Conservation (phyloP, 495 filamentous ascomycete genomes). For the Penicillium roqueforti region DNA sequence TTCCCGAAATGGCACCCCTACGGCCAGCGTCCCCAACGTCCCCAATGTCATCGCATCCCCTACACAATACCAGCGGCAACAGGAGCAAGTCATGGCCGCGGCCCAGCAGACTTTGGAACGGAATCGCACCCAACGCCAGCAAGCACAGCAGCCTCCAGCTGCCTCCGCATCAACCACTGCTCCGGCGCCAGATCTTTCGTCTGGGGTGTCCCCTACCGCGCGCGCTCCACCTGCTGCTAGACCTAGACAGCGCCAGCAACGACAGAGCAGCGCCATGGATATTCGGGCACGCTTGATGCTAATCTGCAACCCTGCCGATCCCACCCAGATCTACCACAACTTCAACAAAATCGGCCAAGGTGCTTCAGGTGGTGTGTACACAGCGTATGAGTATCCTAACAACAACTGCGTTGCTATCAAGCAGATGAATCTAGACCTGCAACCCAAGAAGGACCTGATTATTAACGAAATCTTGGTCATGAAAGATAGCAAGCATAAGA, state of each 20-base stretch:
- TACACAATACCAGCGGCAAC: slow-evolving; percentile 76
- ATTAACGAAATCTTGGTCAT: slow-evolving; percentile 99
- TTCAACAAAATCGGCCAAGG: slow-evolving; percentile 97
- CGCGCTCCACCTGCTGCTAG: slow-evolving; percentile 57
- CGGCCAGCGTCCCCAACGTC: slow-evolving; percentile 26
- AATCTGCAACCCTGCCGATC: slow-evolving; percentile 87
- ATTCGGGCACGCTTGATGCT: slow-evolving; percentile 76
- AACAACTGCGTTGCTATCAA: slow-evolving; percentile 95
- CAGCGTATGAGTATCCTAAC: slow-evolving; percentile 76
- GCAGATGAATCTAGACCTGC: slow-evolving; percentile 98
- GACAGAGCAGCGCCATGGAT: slow-evolving; percentile 73
- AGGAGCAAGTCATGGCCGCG: slow-evolving; percentile 71
- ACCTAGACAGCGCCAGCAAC: slow-evolving; percentile 68
- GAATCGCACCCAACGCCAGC: slow-evolving; percentile 64
- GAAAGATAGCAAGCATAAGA: slow-evolving; percentile 97
- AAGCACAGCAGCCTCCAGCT: slow-evolving; percentile 24
- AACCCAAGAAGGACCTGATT: slow-evolving; percentile 97
- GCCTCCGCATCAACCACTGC: slow-evolving; percentile 18
- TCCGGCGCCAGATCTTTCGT: slow-evolving; percentile 23
- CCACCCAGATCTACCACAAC: slow-evolving; percentile 77
- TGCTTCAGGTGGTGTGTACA: slow-evolving; percentile 93
- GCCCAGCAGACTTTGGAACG: slow-evolving; percentile 67
- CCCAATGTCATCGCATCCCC: slow-evolving; percentile 37
- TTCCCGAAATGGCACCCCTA: slow-evolving; percentile 37
- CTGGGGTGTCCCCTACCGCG: slow-evolving; percentile 54